Conservation (phyloP, 768 basidiomycete genomes). For the Gelatoporia subvermispora region DNA sequence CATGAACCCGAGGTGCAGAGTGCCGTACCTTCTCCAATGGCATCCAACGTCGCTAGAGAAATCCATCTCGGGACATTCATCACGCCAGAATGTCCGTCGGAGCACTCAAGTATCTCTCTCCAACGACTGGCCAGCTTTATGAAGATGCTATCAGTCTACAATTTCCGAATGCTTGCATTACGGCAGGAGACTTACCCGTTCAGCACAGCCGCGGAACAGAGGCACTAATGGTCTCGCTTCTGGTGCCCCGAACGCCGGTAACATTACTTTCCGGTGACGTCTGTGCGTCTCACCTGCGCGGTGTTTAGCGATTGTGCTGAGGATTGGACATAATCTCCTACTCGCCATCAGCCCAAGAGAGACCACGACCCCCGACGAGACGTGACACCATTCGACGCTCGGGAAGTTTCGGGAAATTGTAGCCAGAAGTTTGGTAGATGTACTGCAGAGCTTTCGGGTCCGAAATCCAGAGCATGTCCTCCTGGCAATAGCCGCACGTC, state of each 20-base stretch:
- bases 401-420: conserved; percentile 48
- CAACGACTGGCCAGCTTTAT: conserved; percentile 36
- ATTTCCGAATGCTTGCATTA: background rate
- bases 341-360: conserved; percentile 50
- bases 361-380: conserved; percentile 46
- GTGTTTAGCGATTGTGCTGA: background rate
- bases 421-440: conserved; percentile 53
- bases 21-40: conserved; percentile 33
- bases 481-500: conserved; percentile 25
- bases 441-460: conserved; percentile 57
- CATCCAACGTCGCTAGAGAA: conserved; percentile 32
- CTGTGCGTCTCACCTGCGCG: conserved; percentile 17
- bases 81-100: conserved; percentile 33
- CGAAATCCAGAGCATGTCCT: conserved; percentile 47
- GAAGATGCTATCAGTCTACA: background rate
- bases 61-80: conserved; percentile 47
- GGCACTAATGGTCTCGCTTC: conserved; percentile 31
- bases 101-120: conserved; percentile 45
- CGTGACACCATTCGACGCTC: conserved; percentile 46
- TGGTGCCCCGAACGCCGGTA: conserved; percentile 34
- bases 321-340: background rate
- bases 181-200: conserved; percentile 12
- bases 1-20: background rate
- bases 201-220: conserved; percentile 14
- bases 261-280: conserved; percentile 30